phyloP scores from a whole-genome alignment of 1,284 basidiomycete genomes.

The Kalmanozyma brasiliensis region DNA sequence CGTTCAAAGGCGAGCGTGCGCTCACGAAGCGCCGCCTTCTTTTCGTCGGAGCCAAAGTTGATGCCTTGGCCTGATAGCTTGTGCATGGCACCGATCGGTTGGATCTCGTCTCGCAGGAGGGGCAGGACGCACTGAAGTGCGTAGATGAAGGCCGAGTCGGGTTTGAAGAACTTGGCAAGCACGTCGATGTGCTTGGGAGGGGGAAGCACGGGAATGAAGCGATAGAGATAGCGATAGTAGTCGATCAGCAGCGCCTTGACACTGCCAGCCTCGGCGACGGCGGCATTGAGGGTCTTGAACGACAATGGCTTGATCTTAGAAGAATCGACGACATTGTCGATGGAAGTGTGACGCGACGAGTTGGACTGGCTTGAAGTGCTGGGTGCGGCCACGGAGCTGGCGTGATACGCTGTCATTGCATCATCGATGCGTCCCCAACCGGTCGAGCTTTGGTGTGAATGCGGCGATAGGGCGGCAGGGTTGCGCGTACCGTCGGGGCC shows the following conservation, averaged over 20 bases:
- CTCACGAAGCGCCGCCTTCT: slow-evolving; percentile 46
- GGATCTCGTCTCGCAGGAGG: slow-evolving; percentile 51
- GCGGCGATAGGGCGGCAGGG: slow-evolving; percentile 16
- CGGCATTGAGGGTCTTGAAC: slow-evolving; percentile 25
- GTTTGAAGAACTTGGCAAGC: slow-evolving; percentile 35
- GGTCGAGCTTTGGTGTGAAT: slow-evolving; percentile 16
- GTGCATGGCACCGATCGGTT: slow-evolving; percentile 45
- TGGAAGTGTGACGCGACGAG: slow-evolving; percentile 20
- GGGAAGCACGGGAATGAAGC: slow-evolving; percentile 59
- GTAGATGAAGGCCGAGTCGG: slow-evolving; percentile 56
- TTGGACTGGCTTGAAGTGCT: slow-evolving; percentile 16
- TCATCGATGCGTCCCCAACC: slow-evolving; percentile 14
- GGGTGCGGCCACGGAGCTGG: slow-evolving; percentile 36
- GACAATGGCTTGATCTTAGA: slow-evolving; percentile 22
- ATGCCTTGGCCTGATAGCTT: slow-evolving; percentile 44
- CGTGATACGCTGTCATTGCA: slow-evolving; percentile 25
- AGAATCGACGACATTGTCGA: slow-evolving; percentile 18
- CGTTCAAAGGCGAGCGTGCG: slow-evolving; percentile 47
- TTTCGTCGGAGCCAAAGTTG: slow-evolving; percentile 54
- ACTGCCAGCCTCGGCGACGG: slow-evolving; percentile 29
- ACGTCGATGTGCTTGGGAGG: slow-evolving; percentile 48
- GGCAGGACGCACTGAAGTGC: slow-evolving; percentile 58
- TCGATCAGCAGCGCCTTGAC: slow-evolving; percentile 46
- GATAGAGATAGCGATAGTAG: slow-evolving; percentile 62
- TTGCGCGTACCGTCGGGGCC: slow-evolving; percentile 6